phyloP scores from a whole-genome alignment of 169 alveolate genomes.

The Theileria annulata region DNA sequence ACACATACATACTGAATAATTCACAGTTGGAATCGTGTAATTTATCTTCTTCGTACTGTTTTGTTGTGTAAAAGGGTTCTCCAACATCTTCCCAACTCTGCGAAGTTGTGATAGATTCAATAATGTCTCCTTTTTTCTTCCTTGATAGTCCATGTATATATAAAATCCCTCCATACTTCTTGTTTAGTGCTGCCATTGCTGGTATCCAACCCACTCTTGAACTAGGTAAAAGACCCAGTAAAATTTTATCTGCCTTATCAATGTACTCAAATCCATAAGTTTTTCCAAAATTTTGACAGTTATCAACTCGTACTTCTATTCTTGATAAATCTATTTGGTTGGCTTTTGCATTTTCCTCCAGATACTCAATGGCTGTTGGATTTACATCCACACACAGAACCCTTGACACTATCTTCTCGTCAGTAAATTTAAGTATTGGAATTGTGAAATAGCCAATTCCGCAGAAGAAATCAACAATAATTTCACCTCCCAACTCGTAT shows the following conservation, averaged over 20 bases:
- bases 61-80: neutral
- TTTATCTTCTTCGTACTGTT: slow-evolving; percentile 1
- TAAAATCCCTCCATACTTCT: slow-evolving; percentile 64
- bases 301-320: slow-evolving; percentile 17
- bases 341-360: neutral
- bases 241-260: slow-evolving; percentile 62
- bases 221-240: slow-evolving; percentile 73
- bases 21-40: neutral
- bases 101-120: slow-evolving; percentile 2
- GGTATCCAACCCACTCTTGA: slow-evolving; percentile 71
- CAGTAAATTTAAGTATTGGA: slow-evolving; percentile 59
- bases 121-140: neutral
- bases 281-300: slow-evolving; percentile 8
- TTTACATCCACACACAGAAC: slow-evolving; percentile 62
- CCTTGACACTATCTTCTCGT: neutral
- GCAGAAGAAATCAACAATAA: slow-evolving; percentile 77
- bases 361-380: slow-evolving; percentile 35
- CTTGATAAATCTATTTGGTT: slow-evolving; percentile 7
- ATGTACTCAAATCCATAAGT: slow-evolving; percentile 40
- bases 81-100: slow-evolving; percentile 14
- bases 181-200: slow-evolving; percentile 66
- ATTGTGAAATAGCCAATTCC: slow-evolving; percentile 79
- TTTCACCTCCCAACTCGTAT: slow-evolving; percentile 30
- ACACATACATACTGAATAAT: neutral
- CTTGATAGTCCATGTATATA: slow-evolving; percentile 71